Base-by-base conservation (phyloP, 106 monocot genomes). In the Agapanthus africanus region DNA sequence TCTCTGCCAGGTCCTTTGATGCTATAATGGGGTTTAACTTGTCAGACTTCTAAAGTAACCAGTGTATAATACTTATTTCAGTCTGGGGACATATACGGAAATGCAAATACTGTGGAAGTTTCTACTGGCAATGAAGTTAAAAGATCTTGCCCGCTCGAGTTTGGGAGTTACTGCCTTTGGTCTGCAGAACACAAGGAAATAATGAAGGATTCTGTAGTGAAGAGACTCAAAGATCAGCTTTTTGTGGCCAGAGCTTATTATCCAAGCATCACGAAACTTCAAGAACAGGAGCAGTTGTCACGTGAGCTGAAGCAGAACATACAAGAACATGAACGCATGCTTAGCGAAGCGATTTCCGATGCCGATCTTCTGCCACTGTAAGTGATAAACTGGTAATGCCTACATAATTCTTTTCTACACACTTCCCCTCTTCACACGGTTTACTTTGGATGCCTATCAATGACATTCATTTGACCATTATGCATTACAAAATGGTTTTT, bases 161-260 rank as follows among this genome's bases (percentile, higher is more conserved):
- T 71, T 65, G 77, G 77, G n/a, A 77, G 77, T 49, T 77, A 77
- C 36, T 77, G 77, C 68, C 47, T 68, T 34, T 68, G 68, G 68
- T 68, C 68, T 21, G 34, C 30, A 50, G 59, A 82, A 49, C 66
- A 83, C 68, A 79, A 74, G 54, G 83, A 72, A 74, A 37, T 74
- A 72, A 47, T 88, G 79, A 76, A 76, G 35, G 80, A 84, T 49
- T 50, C 61, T 16, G 19, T 76, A 69, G 81, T 79, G 50, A 82
- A 78, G 67, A 74, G 27, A 67, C 59, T 88, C 18, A 88, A 84
- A 77, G 81, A 85, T 75, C 85, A 89, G 49, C 85, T 89, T 67
- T 89, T 85, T 80, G 82, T 89, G n/a, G 85, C 85, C 14, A 85
- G 89, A 78, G 77, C 82, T 51, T 89, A 85, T 37, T 89, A 79